Base-by-base conservation (phyloP, 805 yeast genomes). In the Hanseniaspora osmophila region DNA sequence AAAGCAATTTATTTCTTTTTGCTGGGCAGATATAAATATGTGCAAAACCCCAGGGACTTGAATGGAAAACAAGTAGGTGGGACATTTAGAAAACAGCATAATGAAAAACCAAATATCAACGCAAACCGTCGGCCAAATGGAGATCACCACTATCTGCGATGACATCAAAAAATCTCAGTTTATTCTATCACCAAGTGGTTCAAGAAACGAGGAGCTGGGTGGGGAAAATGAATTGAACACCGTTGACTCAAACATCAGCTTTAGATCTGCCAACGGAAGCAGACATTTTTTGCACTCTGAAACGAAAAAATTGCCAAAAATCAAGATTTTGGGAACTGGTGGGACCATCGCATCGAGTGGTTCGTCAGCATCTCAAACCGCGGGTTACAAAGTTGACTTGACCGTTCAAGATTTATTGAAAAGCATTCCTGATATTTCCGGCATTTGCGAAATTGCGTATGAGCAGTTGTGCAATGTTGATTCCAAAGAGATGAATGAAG, bases 401-500 rank as follows among this genome's bases (percentile, higher is more conserved):
- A 69, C 75, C 9, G 64, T 67, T 38, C 75, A 74, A 49, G 78
- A 75, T 46, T 59, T 75, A 52, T 58, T 77, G 40, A 63, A 64
- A 15, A 63, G 73, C 11, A 74, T 78, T 42, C 84, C 84, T 3
- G 79, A 75, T 51, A 65, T 78, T 33, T 65, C 75, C 0, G 55
- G 61, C 10, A 66, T 74, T 6, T 77, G 82, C 53, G 72, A 70
- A 48, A 64, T 78, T 48, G 75, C 73, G 51, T 78, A 75, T 55
- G 82, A 77, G 58, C 84, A 78, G 53, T 65, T 78, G 38, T 69
- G 75, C 50, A 78, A 78, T 52, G 61, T 77, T 15, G 84, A 77
- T 51, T 77, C 83, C 2, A 75, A 74, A 48, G 77, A 75, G 48
- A 66, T 78, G 30, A 68, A 73, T 37, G 68, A 72, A 41, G 51